Evolutionary conservation across 768 basidiomycete genomes (phyloP).

Genomic region (Amanita rubescens): DNA sequence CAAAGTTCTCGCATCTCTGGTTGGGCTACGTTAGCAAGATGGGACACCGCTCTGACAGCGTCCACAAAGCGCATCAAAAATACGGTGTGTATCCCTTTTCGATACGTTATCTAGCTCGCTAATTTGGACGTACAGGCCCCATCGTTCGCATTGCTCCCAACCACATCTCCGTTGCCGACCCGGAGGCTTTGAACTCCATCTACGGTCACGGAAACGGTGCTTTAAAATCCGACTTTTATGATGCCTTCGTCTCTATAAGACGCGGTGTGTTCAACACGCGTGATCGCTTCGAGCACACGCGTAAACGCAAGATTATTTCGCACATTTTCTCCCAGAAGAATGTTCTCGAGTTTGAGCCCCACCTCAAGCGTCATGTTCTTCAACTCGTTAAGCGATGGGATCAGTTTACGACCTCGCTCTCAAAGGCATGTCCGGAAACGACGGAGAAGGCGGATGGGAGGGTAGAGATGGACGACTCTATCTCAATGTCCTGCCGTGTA

Average conservation of each 20-base stretch:
- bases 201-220: slow-evolving; percentile 85
- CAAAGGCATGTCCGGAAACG: slow-evolving; percentile 48
- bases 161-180: slow-evolving; percentile 71
- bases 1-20: slow-evolving; percentile 70
- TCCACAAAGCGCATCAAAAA: slow-evolving; percentile 67
- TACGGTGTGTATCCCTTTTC: slow-evolving; percentile 45
- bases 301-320: slow-evolving; percentile 88
- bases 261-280: slow-evolving; percentile 77
- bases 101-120: neutral
- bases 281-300: slow-evolving; percentile 68
- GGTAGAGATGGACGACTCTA: slow-evolving; percentile 58
- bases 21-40: slow-evolving; percentile 53
- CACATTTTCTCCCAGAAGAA: slow-evolving; percentile 81
- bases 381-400: slow-evolving; percentile 72
- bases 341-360: slow-evolving; percentile 81
- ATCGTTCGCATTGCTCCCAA: slow-evolving; percentile 70
- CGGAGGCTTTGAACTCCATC: slow-evolving; percentile 64
- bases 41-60: slow-evolving; percentile 70
- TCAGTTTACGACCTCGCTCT: slow-evolving; percentile 41
- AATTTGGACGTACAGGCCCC: slow-evolving; percentile 33
- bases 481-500: slow-evolving; percentile 70
- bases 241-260: slow-evolving; percentile 68
- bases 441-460: slow-evolving; percentile 61
- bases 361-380: slow-evolving; percentile 53
- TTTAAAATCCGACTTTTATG: slow-evolving; percentile 72